Conservation (phyloP, 805 yeast genomes). For the Wickerhamomyces tratensis region DNA sequence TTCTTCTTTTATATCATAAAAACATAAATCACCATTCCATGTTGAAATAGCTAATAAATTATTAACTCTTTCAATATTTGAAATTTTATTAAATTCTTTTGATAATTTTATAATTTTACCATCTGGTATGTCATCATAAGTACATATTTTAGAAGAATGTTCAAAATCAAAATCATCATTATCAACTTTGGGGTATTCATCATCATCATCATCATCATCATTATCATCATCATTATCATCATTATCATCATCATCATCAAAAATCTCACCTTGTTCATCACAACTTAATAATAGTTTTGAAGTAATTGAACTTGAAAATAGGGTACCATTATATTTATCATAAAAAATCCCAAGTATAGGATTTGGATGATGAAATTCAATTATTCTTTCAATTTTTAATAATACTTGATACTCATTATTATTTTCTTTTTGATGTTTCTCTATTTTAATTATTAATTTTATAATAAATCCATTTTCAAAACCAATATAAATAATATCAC, state of each 20-base stretch:
- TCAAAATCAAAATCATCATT: no score
- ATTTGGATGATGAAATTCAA: slow-evolving; percentile 35
- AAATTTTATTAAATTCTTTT: slow-evolving; percentile 28
- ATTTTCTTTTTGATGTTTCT: background rate
- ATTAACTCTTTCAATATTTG: slow-evolving; percentile 14
- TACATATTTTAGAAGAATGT: no score
- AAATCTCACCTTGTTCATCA: no score
- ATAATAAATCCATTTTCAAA: slow-evolving; percentile 66
- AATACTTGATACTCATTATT: no score
- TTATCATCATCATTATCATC: no score
- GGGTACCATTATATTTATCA: slow-evolving; percentile 13
- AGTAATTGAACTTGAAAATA: slow-evolving; percentile 41
- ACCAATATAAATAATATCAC: slow-evolving; percentile 37
- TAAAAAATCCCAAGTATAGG: slow-evolving; percentile 39
- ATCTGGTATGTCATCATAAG: no score
- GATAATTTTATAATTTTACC: background rate
- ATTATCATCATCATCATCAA: no score
- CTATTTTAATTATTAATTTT: slow-evolving; percentile 16
- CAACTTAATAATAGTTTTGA: slow-evolving; percentile 16
- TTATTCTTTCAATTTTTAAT: slow-evolving; percentile 5
- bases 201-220: no score
- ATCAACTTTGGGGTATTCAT: no score
- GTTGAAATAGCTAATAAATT: slow-evolving; percentile 26
- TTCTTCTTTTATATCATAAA: slow-evolving; percentile 16
- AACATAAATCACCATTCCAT: slow-evolving; percentile 42